Evolutionary conservation across 306 rosid species (phyloP), one percentile per base, ranked within the genome.

Genomic region (Castanea sativa): DNA sequence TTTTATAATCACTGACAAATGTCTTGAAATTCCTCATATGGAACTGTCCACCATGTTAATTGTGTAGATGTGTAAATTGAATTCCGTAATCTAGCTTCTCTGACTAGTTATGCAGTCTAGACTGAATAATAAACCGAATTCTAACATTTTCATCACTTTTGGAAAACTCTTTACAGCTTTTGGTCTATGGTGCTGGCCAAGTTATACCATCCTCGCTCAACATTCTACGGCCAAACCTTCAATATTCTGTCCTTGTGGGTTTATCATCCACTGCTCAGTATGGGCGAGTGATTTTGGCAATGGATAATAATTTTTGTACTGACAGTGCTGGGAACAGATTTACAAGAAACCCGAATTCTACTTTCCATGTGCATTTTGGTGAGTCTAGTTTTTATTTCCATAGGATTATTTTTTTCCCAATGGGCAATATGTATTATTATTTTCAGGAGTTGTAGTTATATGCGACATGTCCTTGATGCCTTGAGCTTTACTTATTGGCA

Each of bases 151-250:
- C 41, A 6, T 83, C 68, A 67, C 2, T 19, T 53, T 67, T 51
- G 11, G 10, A 43, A 72, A 56, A 78, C 63, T 61, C 69, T 68
- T 45, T 79, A 6, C 97, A 94, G 98, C 89, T 94, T 84, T 86
- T 92, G 72, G 98, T 94, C 49, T 92, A 92, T 86, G 98, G 97
- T 75, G 90, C 91, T 63, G 98, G 97, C 79, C 82, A 87, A 77
- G 97, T 92, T 75, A 82, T 94, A 74, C 97, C 98, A 78, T 87
- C 92, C 78, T 88, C 98, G 33, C 79, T 94, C 63, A 91, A 69
- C 30, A 76, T 80, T 86, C 82, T 92, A 75, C 81, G 86, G 88
- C 94, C 87, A 76, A 84, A 87, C 85, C 88, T 92, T 65, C 55
- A 51, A 79, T 94, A 91, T 81, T 91, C 97, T 72, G 87, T 94